These are phyloP conservation scores for Piromyces finnis DNA, from an alignment of 192 early-diverging fungal species.

Conservation along the genomic window DNA sequence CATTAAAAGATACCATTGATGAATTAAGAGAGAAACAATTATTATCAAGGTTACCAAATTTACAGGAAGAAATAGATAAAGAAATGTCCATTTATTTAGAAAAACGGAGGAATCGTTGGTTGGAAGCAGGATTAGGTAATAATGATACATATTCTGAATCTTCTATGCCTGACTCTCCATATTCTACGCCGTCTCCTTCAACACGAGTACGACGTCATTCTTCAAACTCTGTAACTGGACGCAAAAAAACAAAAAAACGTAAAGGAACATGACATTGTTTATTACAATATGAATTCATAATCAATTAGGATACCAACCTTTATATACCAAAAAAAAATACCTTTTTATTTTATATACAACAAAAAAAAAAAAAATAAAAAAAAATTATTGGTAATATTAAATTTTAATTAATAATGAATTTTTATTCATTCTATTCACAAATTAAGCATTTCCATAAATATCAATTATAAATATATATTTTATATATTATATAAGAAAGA, in stretches of 20 bases:
- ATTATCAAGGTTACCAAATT: neutral
- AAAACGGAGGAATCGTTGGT: neutral
- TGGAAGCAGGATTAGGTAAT: neutral
- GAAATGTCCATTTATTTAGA: neutral
- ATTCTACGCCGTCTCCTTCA: neutral
- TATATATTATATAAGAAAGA: too few species aligned
- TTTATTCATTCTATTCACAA: too few species aligned
- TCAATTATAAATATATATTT: too few species aligned
- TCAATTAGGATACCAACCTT: too few species aligned
- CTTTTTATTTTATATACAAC: too few species aligned
- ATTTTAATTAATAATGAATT: too few species aligned
- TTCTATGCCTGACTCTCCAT: neutral
- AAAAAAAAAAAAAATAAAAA: too few species aligned
- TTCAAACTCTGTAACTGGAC: neutral
- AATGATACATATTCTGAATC: neutral
- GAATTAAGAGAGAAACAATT: neutral
- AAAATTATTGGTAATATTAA: too few species aligned
- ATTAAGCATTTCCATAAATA: too few species aligned
- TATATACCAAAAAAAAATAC: too few species aligned
- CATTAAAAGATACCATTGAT: neutral
- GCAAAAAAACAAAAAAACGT: neutral
- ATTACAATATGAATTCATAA: too few species aligned
- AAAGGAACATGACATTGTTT: neutral
- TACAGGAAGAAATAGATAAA: neutral
- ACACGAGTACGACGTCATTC: neutral